These are phyloP conservation scores for Aspergillus pseudoviridinutans DNA, from an alignment of 2,329 filamentous ascomycete genomes.

Conservation along the genomic window DNA sequence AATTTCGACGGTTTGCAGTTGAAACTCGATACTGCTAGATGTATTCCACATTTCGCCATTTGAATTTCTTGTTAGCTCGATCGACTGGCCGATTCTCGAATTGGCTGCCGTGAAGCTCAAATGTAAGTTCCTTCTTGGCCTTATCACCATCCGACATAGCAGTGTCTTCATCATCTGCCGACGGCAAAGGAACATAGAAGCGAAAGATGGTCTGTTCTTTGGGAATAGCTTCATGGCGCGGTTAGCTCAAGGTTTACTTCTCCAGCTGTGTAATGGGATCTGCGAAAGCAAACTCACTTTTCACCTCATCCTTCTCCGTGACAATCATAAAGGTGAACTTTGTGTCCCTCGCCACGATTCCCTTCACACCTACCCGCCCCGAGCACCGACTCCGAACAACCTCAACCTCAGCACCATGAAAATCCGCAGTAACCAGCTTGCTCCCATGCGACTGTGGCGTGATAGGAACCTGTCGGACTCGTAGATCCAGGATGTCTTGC, in stretches of 20 bases:
- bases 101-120: conserved; percentile 84
- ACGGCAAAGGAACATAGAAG: conserved; percentile 60
- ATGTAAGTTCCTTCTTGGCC: conserved; percentile 54
- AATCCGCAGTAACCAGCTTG: conserved; percentile 80
- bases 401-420: conserved; percentile 79
- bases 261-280: too few relatives aligned
- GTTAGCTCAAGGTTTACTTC: neutral
- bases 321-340: conserved; percentile 83
- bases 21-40: neutral
- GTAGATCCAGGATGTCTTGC: conserved; percentile 68
- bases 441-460: conserved; percentile 52
- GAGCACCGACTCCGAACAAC: conserved; percentile 79
- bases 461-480: conserved; percentile 39
- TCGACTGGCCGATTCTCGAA: conserved; percentile 80
- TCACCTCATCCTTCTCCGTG: conserved; percentile 65
- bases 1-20: neutral
- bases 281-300: conserved; percentile 46
- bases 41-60: conserved; percentile 71
- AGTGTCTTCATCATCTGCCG: conserved; percentile 17
- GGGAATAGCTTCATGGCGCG: conserved; percentile 56
- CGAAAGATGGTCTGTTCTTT: conserved; percentile 88
- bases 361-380: conserved; percentile 74
- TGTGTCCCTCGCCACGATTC: conserved; percentile 85
- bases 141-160: conserved; percentile 11
- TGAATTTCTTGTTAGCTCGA: conserved; percentile 87